phyloP scores from a whole-genome alignment of 768 basidiomycete species.

The Mycena epipterygia region DNA sequence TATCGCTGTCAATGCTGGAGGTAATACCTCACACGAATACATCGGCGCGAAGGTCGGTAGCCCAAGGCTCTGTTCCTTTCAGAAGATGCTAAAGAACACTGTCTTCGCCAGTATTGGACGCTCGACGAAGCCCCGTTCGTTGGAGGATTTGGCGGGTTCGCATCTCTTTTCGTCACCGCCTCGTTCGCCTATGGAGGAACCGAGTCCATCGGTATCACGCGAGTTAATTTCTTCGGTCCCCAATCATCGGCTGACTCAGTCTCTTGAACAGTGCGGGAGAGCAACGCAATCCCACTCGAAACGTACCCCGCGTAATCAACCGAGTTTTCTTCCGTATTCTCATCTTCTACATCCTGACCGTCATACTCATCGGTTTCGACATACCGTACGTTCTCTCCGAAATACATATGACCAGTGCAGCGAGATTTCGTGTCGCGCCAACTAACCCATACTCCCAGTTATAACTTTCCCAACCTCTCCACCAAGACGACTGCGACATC shows the following conservation, averaged over 20 bases:
- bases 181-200: slow-evolving; percentile 92
- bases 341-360: slow-evolving; percentile 84
- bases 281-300: slow-evolving; percentile 82
- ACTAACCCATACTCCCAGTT: slow-evolving; percentile 57
- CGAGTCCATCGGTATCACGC: slow-evolving; percentile 90
- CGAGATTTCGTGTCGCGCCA: slow-evolving; percentile 8
- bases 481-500: slow-evolving; percentile 80
- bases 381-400: slow-evolving; percentile 38
- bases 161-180: slow-evolving; percentile 85
- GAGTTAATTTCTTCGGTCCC: neutral
- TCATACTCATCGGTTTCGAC: slow-evolving; percentile 86
- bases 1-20: slow-evolving; percentile 82
- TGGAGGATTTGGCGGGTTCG: slow-evolving; percentile 86
- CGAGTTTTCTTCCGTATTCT: slow-evolving; percentile 86
- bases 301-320: slow-evolving; percentile 83
- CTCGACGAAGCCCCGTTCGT: slow-evolving; percentile 90
- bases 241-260: neutral
- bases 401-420: slow-evolving; percentile 50
- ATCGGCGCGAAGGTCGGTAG: slow-evolving; percentile 68
- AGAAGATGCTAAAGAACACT: neutral
- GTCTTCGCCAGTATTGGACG: slow-evolving; percentile 76
- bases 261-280: slow-evolving; percentile 72
- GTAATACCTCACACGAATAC: slow-evolving; percentile 60
- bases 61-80: neutral
- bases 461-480: slow-evolving; percentile 81